Evolutionary conservation across 192 early-diverging fungal genomes (phyloP).

Genomic region (Geranomyces variabilis): DNA sequence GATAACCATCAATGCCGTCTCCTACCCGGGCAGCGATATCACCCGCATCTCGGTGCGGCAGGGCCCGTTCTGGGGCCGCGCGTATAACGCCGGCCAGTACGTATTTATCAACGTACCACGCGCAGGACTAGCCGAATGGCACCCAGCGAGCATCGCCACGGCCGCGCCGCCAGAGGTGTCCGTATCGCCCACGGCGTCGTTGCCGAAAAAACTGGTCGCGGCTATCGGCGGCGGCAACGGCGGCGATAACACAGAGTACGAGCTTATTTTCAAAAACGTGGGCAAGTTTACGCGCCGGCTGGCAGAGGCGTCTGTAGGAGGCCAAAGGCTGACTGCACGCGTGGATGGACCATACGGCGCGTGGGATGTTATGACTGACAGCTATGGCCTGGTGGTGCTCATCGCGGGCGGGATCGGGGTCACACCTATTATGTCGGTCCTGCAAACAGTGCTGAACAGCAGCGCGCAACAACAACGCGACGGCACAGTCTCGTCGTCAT

Average conservation of each 20-base stretch:
- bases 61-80: slow-evolving; percentile 1
- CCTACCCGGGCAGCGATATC: not conserved
- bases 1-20: not conserved
- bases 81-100: slow-evolving; percentile 22
- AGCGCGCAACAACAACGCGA: not conserved
- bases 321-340: not conserved
- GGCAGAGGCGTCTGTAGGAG: not conserved
- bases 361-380: slow-evolving; percentile 7
- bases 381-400: slow-evolving; percentile 16
- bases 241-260: not conserved
- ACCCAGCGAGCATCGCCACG: slow-evolving; percentile 28
- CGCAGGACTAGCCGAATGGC: slow-evolving; percentile 17
- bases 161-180: not conserved
- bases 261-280: slow-evolving; percentile 19
- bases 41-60: slow-evolving; percentile 13
- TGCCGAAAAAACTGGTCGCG: no score
- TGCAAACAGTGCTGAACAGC: slow-evolving; percentile 1
- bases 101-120: slow-evolving; percentile 21
- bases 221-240: not conserved
- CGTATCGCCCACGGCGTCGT: no score
- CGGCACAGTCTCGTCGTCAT: not conserved
- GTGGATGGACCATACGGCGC: slow-evolving; percentile 25
- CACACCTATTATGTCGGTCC: slow-evolving; percentile 20
- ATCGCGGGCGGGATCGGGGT: slow-evolving; percentile 26
- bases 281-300: slow-evolving; percentile 16